Evolutionary conservation across 768 basidiomycete genomes (phyloP).

Genomic region (Saitozyma sp.): DNA sequence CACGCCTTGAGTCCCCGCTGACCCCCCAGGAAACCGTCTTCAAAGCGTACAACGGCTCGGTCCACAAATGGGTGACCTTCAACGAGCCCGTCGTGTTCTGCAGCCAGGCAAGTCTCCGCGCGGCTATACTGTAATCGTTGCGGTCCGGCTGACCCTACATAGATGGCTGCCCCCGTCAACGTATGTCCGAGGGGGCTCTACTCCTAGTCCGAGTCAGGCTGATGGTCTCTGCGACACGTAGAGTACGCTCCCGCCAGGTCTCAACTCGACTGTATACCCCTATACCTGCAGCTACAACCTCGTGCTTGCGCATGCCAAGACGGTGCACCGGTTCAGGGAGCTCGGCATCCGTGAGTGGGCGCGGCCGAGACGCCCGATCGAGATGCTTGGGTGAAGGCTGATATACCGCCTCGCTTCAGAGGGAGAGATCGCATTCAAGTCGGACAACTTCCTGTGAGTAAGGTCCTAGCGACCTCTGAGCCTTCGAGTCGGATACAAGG

Average conservation of each 20-base stretch:
- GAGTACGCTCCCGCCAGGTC: constrained; percentile 10
- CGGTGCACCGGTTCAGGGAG: constrained; percentile 24
- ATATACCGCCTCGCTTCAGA: background rate
- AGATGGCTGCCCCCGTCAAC: too few relatives aligned
- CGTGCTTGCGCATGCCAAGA: constrained; percentile 30
- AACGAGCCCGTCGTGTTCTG: constrained; percentile 30
- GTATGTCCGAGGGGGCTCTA: too few relatives aligned
- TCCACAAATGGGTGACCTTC: constrained; percentile 37
- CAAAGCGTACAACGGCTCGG: constrained; percentile 25
- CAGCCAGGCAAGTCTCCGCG: constrained; percentile 11
- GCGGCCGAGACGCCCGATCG: too few relatives aligned
- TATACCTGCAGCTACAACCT: constrained; percentile 26
- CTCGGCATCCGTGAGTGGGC: constrained; percentile 16
- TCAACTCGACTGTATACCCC: constrained; percentile 12
- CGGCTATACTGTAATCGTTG: background rate
- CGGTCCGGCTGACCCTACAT: background rate
- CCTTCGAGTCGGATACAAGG: too few relatives aligned
- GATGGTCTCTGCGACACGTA: background rate
- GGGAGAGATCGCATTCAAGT: constrained; percentile 58
- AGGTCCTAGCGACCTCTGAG: too few relatives aligned
- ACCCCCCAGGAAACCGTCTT: constrained; percentile 21
- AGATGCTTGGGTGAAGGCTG: too few relatives aligned
- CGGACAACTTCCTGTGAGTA: constrained; percentile 57
- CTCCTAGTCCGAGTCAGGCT: constrained; percentile 6
- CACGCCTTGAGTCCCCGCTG: too few relatives aligned